Base-by-base conservation (phyloP, 73 alveolate species). In the Paramecium pentaurelia region DNA sequence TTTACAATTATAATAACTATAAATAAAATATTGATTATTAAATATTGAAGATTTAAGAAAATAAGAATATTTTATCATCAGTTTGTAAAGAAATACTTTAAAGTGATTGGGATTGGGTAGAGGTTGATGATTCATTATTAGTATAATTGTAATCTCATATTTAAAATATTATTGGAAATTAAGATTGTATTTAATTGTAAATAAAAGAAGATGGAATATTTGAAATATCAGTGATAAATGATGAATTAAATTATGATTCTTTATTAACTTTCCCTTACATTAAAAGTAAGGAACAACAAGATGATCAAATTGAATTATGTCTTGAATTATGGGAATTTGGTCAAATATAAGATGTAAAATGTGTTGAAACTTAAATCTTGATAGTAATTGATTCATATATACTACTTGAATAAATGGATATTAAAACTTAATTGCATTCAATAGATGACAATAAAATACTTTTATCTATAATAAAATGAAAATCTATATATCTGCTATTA, bases 361-460 rank as follows among this genome's bases (percentile, higher is more conserved):
- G 70, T 18, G 14, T 54, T 1, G 28, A 54, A 6, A 18, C 70
- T 0, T 16, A 54, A 54, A 18, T 16, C 11, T n/a, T 54, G 22
- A 54, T 54, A 12, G 70, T 54, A 54, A 54, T 54, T 54, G 70
- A 18, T 18, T 54, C 14, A 16, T 54, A 18, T 18, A 54, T 86
- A 93, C 32, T 77, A 87, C 28, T 34, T 90, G 44, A 58, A 84
- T 34, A 22, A 54, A 58, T 77, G 95, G 92, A 91, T 58, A 84
- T 20, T 11, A 30, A 32, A 71, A 34, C 42, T 36, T 14, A 14
- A 77, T 8, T 38, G 27, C 60, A 49, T 49, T 49, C 60, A 49
- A 49, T 49, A 12, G 60, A 49, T 49, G 60, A 49, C 60, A 49
- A 49, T 49, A 49, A 49, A 49, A 49, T 49, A 49, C 60, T 49